These are phyloP conservation scores for Zostera marina DNA, from an alignment of 116 monocot genomes.

Conservation along the genomic window DNA sequence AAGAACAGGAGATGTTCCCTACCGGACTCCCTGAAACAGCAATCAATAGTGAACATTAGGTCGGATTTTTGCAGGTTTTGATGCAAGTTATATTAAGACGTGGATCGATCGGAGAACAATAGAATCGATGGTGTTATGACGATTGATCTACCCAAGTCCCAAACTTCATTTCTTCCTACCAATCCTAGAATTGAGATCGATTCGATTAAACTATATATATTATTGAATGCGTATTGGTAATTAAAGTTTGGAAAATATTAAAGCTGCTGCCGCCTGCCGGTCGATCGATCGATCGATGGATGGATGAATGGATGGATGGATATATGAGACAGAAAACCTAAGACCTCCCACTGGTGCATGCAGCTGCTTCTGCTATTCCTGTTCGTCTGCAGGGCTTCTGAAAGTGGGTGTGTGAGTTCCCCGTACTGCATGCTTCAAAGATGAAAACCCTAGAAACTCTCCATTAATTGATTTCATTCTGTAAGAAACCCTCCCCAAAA, in stretches of 20 bases:
- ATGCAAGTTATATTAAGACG: not conserved
- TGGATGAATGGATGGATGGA: not conserved
- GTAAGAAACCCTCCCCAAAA: no score
- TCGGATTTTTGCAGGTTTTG: slow-evolving; percentile 1
- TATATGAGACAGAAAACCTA: slow-evolving; percentile 7
- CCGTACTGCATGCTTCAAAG: slow-evolving; percentile 1
- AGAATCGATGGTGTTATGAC: not conserved
- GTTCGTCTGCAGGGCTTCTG: slow-evolving; percentile 7
- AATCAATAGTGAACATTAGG: slow-evolving; percentile 8
- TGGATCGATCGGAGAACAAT: not conserved
- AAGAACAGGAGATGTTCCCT: slow-evolving; percentile 4
- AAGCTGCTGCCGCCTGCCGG: not conserved
- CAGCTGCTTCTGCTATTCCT: slow-evolving; percentile 7
- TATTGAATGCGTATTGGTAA: no score
- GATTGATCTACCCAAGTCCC: no score
- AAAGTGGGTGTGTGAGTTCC: not conserved
- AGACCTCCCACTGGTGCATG: slow-evolving; percentile 2
- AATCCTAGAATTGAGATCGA: no score
- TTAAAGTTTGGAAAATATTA: not conserved
- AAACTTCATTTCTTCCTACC: no score
- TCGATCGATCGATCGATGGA: not conserved
- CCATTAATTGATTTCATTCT: not conserved
- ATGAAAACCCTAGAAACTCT: slow-evolving; percentile 2
- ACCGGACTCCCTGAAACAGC: slow-evolving; percentile 4
- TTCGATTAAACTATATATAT: no score